These are phyloP conservation scores for Tympanopsis confertula DNA, from an alignment of 2,329 filamentous ascomycete genomes.

Conservation along the genomic window DNA sequence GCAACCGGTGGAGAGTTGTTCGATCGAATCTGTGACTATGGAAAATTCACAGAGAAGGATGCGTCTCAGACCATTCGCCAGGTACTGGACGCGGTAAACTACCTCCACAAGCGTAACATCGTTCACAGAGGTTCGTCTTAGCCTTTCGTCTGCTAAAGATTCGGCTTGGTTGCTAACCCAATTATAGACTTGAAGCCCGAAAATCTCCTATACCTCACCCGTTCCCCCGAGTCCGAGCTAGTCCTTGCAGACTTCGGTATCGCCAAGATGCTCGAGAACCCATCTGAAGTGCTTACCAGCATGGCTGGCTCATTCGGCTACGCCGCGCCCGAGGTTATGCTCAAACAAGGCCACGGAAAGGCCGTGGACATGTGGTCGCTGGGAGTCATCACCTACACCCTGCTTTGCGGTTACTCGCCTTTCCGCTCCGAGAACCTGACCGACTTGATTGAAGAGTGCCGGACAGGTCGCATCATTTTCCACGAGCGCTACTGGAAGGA, in stretches of 20 bases:
- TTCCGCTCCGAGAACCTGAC: conserved; percentile 90
- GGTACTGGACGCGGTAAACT: conserved; percentile 84
- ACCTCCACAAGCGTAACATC: conserved; percentile 86
- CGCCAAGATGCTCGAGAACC: conserved; percentile 88
- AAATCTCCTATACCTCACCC: conserved; percentile 86
- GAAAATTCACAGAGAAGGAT: conserved; percentile 97
- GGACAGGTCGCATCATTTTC: conserved; percentile 72
- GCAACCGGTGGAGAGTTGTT: conserved; percentile 94
- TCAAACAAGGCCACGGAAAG: conserved; percentile 94
- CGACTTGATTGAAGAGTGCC: conserved; percentile 91
- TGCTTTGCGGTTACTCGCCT: conserved; percentile 94
- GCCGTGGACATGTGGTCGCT: conserved; percentile 99
- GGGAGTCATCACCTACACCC: conserved; percentile 95
- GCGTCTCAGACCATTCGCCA: conserved; percentile 91
- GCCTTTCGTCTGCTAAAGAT: background rate
- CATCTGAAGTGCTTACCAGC: conserved; percentile 84
- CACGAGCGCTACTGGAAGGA: conserved; percentile 98
- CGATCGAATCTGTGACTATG: conserved; percentile 94
- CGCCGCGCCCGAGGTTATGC: conserved; percentile 94
- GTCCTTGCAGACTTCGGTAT: conserved; percentile 97
- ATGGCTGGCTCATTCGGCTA: conserved; percentile 99
- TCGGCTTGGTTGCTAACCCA: conserved; percentile 3
- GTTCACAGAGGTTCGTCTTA: conserved; percentile 70
- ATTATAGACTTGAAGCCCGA: conserved; percentile 84
- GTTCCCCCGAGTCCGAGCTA: conserved; percentile 65